Percentiles rank a stretch among this genome's conserved stretches.
Conservation (phyloP, 2,329 filamentous ascomycete genomes). For the Phoma sp. region DNA sequence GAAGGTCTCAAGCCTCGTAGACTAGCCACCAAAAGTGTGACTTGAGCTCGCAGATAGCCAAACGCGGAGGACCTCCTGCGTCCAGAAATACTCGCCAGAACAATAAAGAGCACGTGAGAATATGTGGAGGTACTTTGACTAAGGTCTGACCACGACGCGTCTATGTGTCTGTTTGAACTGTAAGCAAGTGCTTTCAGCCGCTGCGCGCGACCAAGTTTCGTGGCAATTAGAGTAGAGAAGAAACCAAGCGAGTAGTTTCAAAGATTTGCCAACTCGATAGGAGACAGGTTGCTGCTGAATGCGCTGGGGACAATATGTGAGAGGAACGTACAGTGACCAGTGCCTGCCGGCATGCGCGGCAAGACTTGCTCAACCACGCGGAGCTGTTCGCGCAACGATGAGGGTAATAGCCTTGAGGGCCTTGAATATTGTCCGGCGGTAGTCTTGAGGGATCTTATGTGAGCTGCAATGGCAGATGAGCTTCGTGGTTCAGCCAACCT, state of each 20-base stretch:
- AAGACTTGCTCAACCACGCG: slow-evolving; percentile 30
- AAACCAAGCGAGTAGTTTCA: neutral
- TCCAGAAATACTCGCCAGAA: neutral
- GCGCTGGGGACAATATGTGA: slow-evolving; percentile 10
- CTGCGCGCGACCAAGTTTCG: neutral
- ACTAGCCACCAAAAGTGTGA: neutral
- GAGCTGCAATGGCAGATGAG: slow-evolving; percentile 17
- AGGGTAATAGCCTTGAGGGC: neutral
- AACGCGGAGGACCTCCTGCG: neutral
- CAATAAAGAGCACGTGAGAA: neutral
- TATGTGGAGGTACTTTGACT: neutral
- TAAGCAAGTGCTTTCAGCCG: slow-evolving; percentile 15
- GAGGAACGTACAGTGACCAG: slow-evolving; percentile 32
- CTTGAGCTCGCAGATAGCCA: neutral
- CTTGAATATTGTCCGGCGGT: neutral
- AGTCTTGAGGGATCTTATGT: slow-evolving; percentile 2
- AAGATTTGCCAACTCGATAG: neutral
- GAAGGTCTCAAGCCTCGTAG: neutral
- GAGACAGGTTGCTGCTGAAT: neutral
- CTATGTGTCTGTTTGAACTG: neutral
- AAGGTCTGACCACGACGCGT: neutral
- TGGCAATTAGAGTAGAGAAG: neutral
- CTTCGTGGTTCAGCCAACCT: slow-evolving; percentile 27
- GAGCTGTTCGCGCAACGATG: slow-evolving; percentile 12
- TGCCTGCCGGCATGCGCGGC: slow-evolving; percentile 19